Base-by-base conservation (phyloP, 2,329 filamentous ascomycete species). In the Aureobasidium musti region DNA sequence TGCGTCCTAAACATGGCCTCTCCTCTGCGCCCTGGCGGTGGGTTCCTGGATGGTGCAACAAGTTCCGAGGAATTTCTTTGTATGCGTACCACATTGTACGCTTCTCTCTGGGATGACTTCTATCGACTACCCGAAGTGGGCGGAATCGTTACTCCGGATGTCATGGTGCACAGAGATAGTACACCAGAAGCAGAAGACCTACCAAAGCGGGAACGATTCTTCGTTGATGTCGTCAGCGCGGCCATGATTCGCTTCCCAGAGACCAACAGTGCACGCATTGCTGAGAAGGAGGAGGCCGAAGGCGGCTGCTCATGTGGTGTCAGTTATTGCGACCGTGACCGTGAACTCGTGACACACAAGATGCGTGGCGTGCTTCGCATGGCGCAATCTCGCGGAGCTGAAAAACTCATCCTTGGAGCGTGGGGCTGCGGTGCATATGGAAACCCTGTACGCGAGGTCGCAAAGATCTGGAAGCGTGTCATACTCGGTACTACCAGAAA, bases 381-480 rank as follows among this genome's bases (percentile, higher is more conserved):
- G 5, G 78, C 80, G 2, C 74, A 78, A 10, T 72, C 76, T 1
- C 81, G 80, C 67, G 82, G 82, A 0, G 78, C 79, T 4, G 78
- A 76, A 43, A 81, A 77, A 65, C 70, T 89, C 0, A 83, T 89
- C 0, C 77, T 89, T 0, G 87, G 87, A 0, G 86, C 87, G 0
- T 89, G 86, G 86, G 87, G 87, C 0, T 88, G 86, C 68, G 87
- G 87, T 2, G 85, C 85, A 0, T 86, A 87, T 67, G 86, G 85
- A 0, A 89, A 89, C 68, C 87, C 87, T 0, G 81, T 87, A 0
- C 76, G 76, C 1, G 85, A 89, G 73, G 77, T 89, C 35, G 86
- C 86, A 17, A 75, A 77, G 21, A 80, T 83, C 0, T 89, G 87
- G 82, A 79, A 77, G 67, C 80, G 77, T 67, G 78, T 79, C 19